These are phyloP conservation scores for Penicillium vulpinum DNA, from an alignment of 2,329 filamentous ascomycete genomes.

Conservation along the genomic window DNA sequence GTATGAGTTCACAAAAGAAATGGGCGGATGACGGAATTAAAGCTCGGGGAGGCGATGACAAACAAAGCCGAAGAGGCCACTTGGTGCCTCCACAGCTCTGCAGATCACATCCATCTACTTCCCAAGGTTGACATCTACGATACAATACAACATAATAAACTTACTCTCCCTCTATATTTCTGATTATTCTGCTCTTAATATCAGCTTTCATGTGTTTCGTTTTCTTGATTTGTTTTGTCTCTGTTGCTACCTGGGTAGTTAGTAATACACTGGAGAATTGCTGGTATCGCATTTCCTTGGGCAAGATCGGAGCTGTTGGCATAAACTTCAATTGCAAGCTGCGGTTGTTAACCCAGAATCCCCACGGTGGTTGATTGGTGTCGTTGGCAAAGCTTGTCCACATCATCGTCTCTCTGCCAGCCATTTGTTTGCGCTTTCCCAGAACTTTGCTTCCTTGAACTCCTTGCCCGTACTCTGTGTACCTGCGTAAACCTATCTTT, in stretches of 20 bases:
- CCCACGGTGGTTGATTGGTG: conserved; percentile 4
- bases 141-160: too few species aligned
- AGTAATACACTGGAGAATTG: conserved; percentile 28
- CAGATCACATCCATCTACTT: conserved; percentile 14
- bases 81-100: conserved; percentile 27
- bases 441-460: conserved; percentile 55
- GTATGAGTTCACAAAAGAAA: background rate
- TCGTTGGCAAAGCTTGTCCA: background rate
- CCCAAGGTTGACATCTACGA: too few species aligned
- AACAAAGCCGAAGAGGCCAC: conserved; percentile 36
- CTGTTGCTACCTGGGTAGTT: conserved; percentile 11
- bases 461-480: conserved; percentile 57
- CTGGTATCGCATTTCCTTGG: conserved; percentile 7
- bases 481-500: conserved; percentile 56
- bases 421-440: conserved; percentile 63
- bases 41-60: conserved; percentile 22
- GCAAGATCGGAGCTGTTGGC: background rate
- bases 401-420: conserved; percentile 44
- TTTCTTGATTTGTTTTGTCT: conserved; percentile 11
- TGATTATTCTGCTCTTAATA: background rate
- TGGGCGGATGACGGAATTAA: conserved; percentile 1
- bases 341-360: conserved; percentile 12
- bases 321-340: conserved; percentile 10
- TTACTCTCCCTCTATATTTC: too few species aligned
- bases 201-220: conserved; percentile 2